Evolutionary conservation across 495 filamentous ascomycete species (phyloP), one percentile per base, ranked within the genome.

Genomic region (Baudoinia panamericana): DNA sequence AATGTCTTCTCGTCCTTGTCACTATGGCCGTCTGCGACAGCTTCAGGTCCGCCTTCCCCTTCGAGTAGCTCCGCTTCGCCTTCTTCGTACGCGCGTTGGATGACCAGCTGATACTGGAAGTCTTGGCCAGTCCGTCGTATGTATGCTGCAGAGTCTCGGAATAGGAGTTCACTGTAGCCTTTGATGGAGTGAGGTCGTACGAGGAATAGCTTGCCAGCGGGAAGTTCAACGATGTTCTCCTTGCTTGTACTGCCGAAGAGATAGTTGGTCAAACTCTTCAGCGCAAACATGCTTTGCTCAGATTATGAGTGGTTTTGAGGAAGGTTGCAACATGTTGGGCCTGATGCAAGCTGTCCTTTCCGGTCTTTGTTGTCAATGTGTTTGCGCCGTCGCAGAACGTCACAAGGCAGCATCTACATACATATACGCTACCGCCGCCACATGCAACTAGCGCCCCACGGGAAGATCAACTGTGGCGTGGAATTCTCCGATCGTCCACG

Each of bases 1-100:
- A 97, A 97, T 0, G 78, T 84, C 67, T 94, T 94, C 65, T 97
- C 90, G 76, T 97, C 90, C 50, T 82, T 82, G 46, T 94, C 86
- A 12, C 71, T 59, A 19, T 46, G 56, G 18, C 80, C 66, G 5
- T 66, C 68, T 5, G 30, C 79, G 22, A 67, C 69, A 22, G 73
- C 78, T 39, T 72, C 76, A 56, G 93, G 79, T 36, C 88, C 84
- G 9, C 65, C 79, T 52, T 84, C 82, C 50, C 79, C 79, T 46
- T 92, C 88, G 4, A 76, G 77, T 12, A 84, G 66, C 52, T 95
- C 88, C 46, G 84, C 88, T 51, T 96, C 90, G 32, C 92, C 90
- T 62, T 97, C 90, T 60, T 97, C 90, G 67, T 86, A 96, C 41
- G 86, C 92, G 41, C 90, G 71, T 56, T 95, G 92, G 16, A 97